phyloP scores from a whole-genome alignment of 2,329 filamentous ascomycete species.

The Aschersonia sp. region DNA sequence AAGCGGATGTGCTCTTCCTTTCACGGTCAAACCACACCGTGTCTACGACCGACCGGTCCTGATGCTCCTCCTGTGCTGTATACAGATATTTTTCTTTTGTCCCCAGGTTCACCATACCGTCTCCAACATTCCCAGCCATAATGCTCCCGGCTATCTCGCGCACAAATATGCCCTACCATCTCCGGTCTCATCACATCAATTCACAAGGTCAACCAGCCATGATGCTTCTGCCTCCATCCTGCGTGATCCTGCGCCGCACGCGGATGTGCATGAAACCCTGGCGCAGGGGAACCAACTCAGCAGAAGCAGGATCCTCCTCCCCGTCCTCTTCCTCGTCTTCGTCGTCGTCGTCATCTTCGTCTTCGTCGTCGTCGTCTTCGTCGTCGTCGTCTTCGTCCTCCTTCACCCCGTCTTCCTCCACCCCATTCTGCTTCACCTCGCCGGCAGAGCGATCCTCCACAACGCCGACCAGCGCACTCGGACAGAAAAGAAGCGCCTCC shows the following conservation, averaged over 20 bases:
- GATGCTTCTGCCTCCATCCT: slow-evolving; percentile 29
- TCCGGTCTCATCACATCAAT: too few species aligned
- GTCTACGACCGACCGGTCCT: too few species aligned
- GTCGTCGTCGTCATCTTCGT: background rate
- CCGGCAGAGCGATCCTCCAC: background rate
- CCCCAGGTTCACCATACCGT: too few species aligned
- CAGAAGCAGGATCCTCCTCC: background rate
- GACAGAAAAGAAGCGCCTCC: slow-evolving; percentile 31
- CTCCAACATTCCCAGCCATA: too few species aligned
- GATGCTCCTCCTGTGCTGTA: too few species aligned
- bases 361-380: background rate
- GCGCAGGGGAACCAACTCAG: slow-evolving; percentile 11
- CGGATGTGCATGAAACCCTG: slow-evolving; percentile 24
- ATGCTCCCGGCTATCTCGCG: too few species aligned
- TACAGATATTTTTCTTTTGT: too few species aligned
- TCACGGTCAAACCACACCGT: too few species aligned
- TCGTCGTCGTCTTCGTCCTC: background rate
- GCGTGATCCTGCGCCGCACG: slow-evolving; percentile 25
- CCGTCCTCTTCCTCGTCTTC: background rate
- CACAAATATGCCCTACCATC: too few species aligned
- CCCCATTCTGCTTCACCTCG: background rate
- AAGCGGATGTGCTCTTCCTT: too few species aligned
- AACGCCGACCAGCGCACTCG: slow-evolving; percentile 22
- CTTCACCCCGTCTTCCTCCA: too few species aligned
- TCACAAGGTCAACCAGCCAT: slow-evolving; percentile 18